A percentile compares a stretch with the other conserved stretches of the same genome.
phyloP scores from a whole-genome alignment of 192 early-diverging fungal species.

The Physocladia obscura region DNA sequence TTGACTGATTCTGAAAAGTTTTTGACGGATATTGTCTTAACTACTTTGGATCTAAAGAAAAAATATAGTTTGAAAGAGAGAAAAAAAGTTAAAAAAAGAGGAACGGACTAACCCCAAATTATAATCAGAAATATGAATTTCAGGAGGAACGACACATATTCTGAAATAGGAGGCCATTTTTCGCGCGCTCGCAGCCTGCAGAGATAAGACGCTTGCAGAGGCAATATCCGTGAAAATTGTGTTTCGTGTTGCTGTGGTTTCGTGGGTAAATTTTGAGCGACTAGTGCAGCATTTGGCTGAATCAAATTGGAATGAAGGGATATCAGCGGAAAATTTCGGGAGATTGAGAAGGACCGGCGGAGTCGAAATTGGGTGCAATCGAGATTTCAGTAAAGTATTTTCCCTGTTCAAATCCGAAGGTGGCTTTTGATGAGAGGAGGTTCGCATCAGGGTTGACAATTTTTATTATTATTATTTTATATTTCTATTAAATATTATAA shows the following conservation, averaged over 20 bases:
- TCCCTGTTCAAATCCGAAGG: too few relatives aligned
- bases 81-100: neutral
- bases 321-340: too few relatives aligned
- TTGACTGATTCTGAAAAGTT: conserved; percentile 34
- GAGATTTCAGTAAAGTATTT: too few relatives aligned
- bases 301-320: too few relatives aligned
- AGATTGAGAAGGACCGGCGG: too few relatives aligned
- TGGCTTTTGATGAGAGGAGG: too few relatives aligned
- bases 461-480: too few relatives aligned
- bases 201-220: conserved; percentile 21
- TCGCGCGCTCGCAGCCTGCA: conserved; percentile 5
- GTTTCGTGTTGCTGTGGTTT: conserved; percentile 15
- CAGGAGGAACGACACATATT: conserved; percentile 35
- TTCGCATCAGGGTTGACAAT: too few relatives aligned
- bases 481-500: too few relatives aligned
- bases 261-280: too few relatives aligned
- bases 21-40: conserved; percentile 28
- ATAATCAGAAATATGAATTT: conserved; percentile 38
- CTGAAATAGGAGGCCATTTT: conserved; percentile 26
- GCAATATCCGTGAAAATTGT: conserved; percentile 31
- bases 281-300: too few relatives aligned
- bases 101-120: conserved; percentile 22
- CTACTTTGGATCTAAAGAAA: conserved; percentile 4
- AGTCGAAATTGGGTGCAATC: too few relatives aligned
- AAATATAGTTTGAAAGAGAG: neutral